Evolutionary conservation across 148 eudicot genomes (phyloP), one percentile per base, ranked within the genome.

Genomic region (Linanthus parryae): DNA sequence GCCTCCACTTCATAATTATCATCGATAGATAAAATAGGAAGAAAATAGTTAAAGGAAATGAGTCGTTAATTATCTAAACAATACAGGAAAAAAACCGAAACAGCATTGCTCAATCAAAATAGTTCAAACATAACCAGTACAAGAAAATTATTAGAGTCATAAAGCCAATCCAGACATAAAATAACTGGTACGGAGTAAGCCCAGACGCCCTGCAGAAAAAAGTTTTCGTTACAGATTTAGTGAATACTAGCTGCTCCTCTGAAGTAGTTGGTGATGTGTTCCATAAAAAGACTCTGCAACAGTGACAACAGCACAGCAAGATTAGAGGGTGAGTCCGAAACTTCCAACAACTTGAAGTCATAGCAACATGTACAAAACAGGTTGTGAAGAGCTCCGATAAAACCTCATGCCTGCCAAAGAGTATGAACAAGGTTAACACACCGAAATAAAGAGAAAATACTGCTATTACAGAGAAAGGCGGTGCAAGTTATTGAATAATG

Each of bases 311-410:
- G 78, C 61, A 85, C 84, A 77, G 81, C 84, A 85, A 85, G 88
- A 81, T 85, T 80, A 89, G 68, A 81, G 81, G 70, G 97, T 89
- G 88, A 89, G 91, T 77, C 90, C 71, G 74, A 89, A 81, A 88
- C 94, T 79, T 81, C 94, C 86, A 84, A 84, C 80, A 79, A 73
- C 36, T 48, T n/a, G n/a, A n/a, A n/a, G n/a, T n/a, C n/a, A n/a
- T n/a, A n/a, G n/a, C n/a, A n/a, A n/a, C n/a, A n/a, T n/a, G n/a
- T 76, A 75, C 81, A 72, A 63, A 84, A 84, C 87, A 82, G 78
- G 80, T 73, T 72, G 68, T 77, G 66, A 74, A 82, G 71, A 62
- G 84, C 95, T 79, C 97, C 95, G 31, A 26, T 95, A 80, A 82
- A 79, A 82, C 73, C 81, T 58, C 78, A 81, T 44, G 79, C 97